Base-by-base conservation (phyloP, 139 green algal genomes). In the Tetraselmis striata region DNA sequence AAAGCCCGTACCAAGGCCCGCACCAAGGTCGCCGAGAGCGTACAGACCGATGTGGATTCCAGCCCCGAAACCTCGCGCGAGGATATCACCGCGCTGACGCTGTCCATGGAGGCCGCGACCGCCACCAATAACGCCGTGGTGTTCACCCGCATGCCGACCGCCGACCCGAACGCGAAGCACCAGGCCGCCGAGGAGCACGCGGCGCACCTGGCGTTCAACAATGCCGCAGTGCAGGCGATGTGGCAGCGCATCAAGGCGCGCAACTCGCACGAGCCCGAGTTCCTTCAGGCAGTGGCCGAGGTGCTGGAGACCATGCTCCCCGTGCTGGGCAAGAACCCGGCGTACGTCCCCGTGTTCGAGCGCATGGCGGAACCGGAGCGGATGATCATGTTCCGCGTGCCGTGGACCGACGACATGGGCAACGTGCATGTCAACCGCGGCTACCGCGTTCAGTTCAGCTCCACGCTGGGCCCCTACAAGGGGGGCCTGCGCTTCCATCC, bases 401-500 rank as follows among this genome's bases (percentile, higher is more conserved):
- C 86, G 0, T 95, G 91, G 91, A 30, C 90, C 1, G 87, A 92
- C 31, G 89, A 95, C 82, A 79, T 81, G 18, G 90, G 90, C n/a
- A 80, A 79, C 23, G 27, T 88, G 79, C 86, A 87, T 2, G 83
- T 95, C 26, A 96, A 96, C 87, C 84, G 92, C 23, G 92, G 92
- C 59, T 95, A 85, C 83, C 90, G 93, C 26, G 85, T 96, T n/a
- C 94, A 97, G 87, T 94, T 95, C 85, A 90, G 59, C 85, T 87
- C 76, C 27, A 90, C 92, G n/a, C 88, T 96, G 23, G 93, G 93
- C n/a, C 93, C 93, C 11, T 97, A 96, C 90, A 96, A 96, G 87
- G 93, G 93, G 74, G 93, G 93, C 29, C 85, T 96, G 79, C 87
- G 93, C 77, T 96, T 97, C 86, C 90, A 95, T 78, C 91, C 93